These are phyloP conservation scores for Osmanthus fragrans DNA, from an alignment of 257 asterid species.

Conservation along the genomic window DNA sequence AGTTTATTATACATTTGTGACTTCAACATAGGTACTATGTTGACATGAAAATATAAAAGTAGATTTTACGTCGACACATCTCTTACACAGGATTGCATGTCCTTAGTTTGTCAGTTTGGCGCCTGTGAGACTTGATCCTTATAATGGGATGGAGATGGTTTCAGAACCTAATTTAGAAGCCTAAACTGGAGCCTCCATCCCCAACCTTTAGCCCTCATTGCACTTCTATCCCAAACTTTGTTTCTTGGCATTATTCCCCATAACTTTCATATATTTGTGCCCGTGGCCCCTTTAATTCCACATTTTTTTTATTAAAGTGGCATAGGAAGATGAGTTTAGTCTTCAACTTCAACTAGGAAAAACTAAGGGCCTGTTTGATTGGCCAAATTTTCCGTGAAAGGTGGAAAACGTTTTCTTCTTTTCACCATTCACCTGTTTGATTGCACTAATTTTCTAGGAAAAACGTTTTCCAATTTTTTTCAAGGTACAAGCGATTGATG, in stretches of 20 bases:
- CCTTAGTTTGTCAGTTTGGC: neutral
- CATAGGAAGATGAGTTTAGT: neutral
- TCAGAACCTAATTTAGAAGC: neutral
- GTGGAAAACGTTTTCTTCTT: too few relatives aligned
- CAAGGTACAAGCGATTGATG: too few relatives aligned
- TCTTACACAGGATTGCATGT: neutral
- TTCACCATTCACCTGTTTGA: too few relatives aligned
- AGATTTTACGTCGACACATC: too few relatives aligned
- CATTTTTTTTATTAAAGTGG: neutral
- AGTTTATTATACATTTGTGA: too few relatives aligned
- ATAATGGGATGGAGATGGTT: neutral
- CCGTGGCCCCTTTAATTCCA: neutral
- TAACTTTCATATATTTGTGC: neutral
- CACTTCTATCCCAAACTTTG: neutral
- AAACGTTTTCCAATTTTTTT: too few relatives aligned
- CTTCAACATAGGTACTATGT: too few relatives aligned
- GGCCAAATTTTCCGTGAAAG: too few relatives aligned
- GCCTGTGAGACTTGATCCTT: neutral
- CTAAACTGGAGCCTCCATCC: neutral
- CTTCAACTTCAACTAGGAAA: neutral
- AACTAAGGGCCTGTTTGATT: too few relatives aligned
- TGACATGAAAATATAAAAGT: too few relatives aligned
- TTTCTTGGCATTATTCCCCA: neutral
- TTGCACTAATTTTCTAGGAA: too few relatives aligned
- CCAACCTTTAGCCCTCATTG: neutral